These are phyloP conservation scores for Pleurotus citrinopileatus DNA, from an alignment of 768 basidiomycete species.

Conservation along the genomic window DNA sequence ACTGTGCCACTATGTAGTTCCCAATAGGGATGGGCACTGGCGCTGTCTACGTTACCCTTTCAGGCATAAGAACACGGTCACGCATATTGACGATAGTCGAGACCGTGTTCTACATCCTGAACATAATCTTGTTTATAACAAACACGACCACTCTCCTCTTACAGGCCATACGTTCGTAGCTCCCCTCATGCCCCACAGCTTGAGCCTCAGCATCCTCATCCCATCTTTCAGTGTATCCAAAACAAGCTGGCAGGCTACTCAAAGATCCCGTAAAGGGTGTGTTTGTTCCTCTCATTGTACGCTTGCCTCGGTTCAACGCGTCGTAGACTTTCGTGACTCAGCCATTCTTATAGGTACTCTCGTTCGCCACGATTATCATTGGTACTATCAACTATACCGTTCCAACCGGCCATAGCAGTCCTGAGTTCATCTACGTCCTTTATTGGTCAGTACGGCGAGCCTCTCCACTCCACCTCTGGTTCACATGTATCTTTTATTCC, in stretches of 20 bases:
- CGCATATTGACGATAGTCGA: slow-evolving; percentile 30
- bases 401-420: slow-evolving; percentile 31
- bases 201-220: not conserved
- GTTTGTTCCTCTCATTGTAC: slow-evolving; percentile 34
- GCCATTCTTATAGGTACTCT: slow-evolving; percentile 33
- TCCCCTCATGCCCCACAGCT: not conserved
- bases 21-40: slow-evolving; percentile 50
- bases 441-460: slow-evolving; percentile 36
- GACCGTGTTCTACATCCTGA: slow-evolving; percentile 45
- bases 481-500: not conserved
- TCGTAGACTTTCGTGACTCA: not conserved
- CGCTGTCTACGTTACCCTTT: slow-evolving; percentile 46
- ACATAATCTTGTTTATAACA: slow-evolving; percentile 39
- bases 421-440: slow-evolving; percentile 34
- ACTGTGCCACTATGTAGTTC: slow-evolving; percentile 29
- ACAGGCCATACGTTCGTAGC: slow-evolving; percentile 40
- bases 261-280: slow-evolving; percentile 43
- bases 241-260: slow-evolving; percentile 37
- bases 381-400: slow-evolving; percentile 45
- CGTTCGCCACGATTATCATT: slow-evolving; percentile 47
- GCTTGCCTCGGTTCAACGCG: not conserved
- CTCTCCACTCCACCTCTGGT: no score
- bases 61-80: slow-evolving; percentile 34
- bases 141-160: slow-evolving; percentile 39
- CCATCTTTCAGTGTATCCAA: slow-evolving; percentile 36